A percentile compares a stretch with the other conserved stretches of the same genome.
Evolutionary conservation across 2,329 filamentous ascomycete species (phyloP).

Genomic region (Lecanosticta acicola): DNA sequence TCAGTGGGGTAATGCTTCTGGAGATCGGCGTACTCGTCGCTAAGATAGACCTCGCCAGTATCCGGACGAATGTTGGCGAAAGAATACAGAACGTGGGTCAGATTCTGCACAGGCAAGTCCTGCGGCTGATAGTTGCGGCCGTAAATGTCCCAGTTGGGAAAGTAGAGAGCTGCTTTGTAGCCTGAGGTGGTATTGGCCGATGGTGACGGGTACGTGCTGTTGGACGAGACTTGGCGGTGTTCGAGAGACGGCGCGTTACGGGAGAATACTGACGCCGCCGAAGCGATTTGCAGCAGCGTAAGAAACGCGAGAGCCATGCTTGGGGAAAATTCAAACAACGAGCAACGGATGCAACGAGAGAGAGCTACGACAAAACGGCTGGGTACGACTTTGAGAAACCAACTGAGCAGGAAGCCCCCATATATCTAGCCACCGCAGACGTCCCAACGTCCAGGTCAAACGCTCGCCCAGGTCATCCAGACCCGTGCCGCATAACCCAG

Average conservation of each 20-base stretch:
- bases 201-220: background rate
- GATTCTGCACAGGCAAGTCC: conserved; percentile 69
- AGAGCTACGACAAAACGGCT: too few relatives aligned
- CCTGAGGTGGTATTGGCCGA: background rate
- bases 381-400: too few relatives aligned
- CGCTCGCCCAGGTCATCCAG: background rate
- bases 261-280: background rate
- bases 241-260: background rate
- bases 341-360: too few relatives aligned
- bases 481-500: background rate
- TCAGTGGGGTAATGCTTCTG: conserved; percentile 66
- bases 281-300: too few relatives aligned
- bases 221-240: background rate
- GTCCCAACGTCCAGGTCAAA: background rate
- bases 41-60: conserved; percentile 70
- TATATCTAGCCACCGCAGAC: background rate
- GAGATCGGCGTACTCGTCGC: conserved; percentile 62
- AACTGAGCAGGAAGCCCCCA: too few relatives aligned
- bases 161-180: conserved; percentile 19
- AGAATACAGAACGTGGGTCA: conserved; percentile 88
- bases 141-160: conserved; percentile 31
- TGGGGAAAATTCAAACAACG: too few relatives aligned
- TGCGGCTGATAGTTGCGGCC: conserved; percentile 69
- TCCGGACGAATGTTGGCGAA: conserved; percentile 82
- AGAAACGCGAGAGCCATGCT: too few relatives aligned